Percentiles rank a stretch among this genome's conserved stretches.
Evolutionary conservation across 2,329 filamentous ascomycete species (phyloP).

Genomic region (Aspergillus puulaauensis): DNA sequence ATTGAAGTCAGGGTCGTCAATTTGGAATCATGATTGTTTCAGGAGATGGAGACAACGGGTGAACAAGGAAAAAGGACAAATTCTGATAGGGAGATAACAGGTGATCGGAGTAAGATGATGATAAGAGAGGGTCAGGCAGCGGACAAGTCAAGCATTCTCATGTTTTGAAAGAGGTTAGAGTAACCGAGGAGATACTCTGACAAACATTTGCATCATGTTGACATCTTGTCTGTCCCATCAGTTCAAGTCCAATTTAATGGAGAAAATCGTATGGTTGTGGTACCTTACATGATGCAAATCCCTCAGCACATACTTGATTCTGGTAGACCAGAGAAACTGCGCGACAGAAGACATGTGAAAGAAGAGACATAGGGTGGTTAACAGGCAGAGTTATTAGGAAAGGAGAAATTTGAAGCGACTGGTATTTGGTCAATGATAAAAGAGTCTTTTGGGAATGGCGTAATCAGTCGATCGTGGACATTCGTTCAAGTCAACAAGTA

Average conservation of each 20-base stretch:
- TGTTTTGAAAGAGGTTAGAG: not conserved
- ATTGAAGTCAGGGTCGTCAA: slow-evolving; percentile 11
- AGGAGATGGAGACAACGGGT: slow-evolving; percentile 1
- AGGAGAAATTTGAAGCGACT: slow-evolving; percentile 8
- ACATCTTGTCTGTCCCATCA: slow-evolving; percentile 18
- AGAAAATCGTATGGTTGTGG: slow-evolving; percentile 20
- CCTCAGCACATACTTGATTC: slow-evolving; percentile 27
- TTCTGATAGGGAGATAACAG: not conserved
- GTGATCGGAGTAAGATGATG: slow-evolving; percentile 1
- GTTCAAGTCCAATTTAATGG: slow-evolving; percentile 19
- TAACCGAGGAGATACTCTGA: slow-evolving; percentile 8
- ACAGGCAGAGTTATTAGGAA: slow-evolving; percentile 18
- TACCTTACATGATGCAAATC: slow-evolving; percentile 25
- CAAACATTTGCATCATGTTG: slow-evolving; percentile 9
- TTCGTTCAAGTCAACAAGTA: not conserved
- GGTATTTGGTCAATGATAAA: slow-evolving; percentile 3
- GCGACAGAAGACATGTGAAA: slow-evolving; percentile 18
- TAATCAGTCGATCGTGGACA: slow-evolving; percentile 1
- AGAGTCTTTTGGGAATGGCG: not conserved
- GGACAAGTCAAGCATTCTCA: not conserved
- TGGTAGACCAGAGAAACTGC: slow-evolving; percentile 24
- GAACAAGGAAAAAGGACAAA: not conserved
- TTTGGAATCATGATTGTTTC: slow-evolving; percentile 5
- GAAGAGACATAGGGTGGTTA: slow-evolving; percentile 20
- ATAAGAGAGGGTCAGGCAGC: slow-evolving; percentile 2